phyloP scores from a whole-genome alignment of 2,329 filamentous ascomycete species.

The Cladosporium sp. region DNA sequence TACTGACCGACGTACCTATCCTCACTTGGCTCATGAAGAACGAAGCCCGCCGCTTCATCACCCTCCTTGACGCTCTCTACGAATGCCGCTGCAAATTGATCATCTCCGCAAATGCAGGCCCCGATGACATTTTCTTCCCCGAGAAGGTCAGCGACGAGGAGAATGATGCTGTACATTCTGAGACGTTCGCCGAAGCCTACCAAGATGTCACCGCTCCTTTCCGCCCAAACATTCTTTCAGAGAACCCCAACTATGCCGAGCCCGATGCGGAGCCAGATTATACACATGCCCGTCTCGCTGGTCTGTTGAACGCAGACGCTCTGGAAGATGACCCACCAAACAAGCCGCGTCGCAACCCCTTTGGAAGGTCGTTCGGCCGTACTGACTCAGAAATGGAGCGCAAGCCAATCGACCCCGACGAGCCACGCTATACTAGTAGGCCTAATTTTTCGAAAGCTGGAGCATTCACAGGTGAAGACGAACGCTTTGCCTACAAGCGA shows the following conservation, averaged over 20 bases:
- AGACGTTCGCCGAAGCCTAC: constrained; percentile 69
- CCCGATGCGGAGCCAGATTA: constrained; percentile 32
- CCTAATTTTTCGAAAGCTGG: constrained; percentile 64
- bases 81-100: constrained; percentile 76
- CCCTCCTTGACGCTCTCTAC: constrained; percentile 73
- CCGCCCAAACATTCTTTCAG: constrained; percentile 70
- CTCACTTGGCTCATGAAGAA: constrained; percentile 69
- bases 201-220: constrained; percentile 75
- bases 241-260: constrained; percentile 41
- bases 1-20: constrained; percentile 66
- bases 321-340: constrained; percentile 50
- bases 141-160: constrained; percentile 37
- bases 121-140: constrained; percentile 75
- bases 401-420: constrained; percentile 31
- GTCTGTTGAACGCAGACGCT: constrained; percentile 39
- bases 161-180: constrained; percentile 56
- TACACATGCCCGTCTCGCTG: constrained; percentile 33
- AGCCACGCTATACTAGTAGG: constrained; percentile 22
- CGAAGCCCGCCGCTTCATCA: constrained; percentile 76
- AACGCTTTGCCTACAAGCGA: constrained; percentile 75
- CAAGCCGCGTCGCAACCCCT: constrained; percentile 29
- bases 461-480: constrained; percentile 74
- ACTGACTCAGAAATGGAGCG: constrained; percentile 31
- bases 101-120: constrained; percentile 62
- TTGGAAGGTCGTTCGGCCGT: constrained; percentile 29